phyloP scores from a whole-genome alignment of 805 yeast genomes.

The Pichia deserticola region DNA sequence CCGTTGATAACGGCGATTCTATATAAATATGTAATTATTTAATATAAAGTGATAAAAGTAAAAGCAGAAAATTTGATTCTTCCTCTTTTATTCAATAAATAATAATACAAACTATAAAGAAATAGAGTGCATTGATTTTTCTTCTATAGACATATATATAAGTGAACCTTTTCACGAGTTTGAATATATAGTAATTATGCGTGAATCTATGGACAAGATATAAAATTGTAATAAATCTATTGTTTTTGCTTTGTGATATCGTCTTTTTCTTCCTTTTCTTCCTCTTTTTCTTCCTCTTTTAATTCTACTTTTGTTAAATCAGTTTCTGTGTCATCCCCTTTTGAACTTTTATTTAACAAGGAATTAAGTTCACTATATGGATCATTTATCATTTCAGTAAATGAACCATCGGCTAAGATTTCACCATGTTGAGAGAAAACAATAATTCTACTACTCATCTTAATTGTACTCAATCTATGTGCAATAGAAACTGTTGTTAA shows the following conservation, averaged over 20 bases:
- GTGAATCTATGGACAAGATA: neutral
- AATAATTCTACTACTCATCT: conserved; percentile 70
- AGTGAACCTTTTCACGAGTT: too few species aligned
- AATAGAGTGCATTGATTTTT: too few species aligned
- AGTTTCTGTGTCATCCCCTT: conserved; percentile 21
- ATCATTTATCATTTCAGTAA: conserved; percentile 41
- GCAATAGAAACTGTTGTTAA: conserved; percentile 84
- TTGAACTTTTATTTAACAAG: conserved; percentile 29
- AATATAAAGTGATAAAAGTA: too few species aligned
- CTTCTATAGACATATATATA: too few species aligned
- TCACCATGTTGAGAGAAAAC: conserved; percentile 65
- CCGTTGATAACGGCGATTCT: conserved; percentile 25
- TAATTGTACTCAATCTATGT: conserved; percentile 82
- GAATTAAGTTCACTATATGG: conserved; percentile 39
- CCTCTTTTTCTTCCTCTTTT: neutral
- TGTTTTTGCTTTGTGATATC: too few species aligned
- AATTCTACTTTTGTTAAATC: conserved; percentile 6
- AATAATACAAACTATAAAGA: too few species aligned
- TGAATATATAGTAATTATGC: neutral
- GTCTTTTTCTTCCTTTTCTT: too few species aligned
- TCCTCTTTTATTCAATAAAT: too few species aligned
- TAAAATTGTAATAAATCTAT: too few species aligned
- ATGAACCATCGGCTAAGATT: conserved; percentile 67
- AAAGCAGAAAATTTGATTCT: too few species aligned
- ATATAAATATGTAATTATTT: conserved; percentile 2